These are phyloP conservation scores for Hymenoscyphus scutula DNA, from an alignment of 2,329 filamentous ascomycete species.

Conservation along the genomic window DNA sequence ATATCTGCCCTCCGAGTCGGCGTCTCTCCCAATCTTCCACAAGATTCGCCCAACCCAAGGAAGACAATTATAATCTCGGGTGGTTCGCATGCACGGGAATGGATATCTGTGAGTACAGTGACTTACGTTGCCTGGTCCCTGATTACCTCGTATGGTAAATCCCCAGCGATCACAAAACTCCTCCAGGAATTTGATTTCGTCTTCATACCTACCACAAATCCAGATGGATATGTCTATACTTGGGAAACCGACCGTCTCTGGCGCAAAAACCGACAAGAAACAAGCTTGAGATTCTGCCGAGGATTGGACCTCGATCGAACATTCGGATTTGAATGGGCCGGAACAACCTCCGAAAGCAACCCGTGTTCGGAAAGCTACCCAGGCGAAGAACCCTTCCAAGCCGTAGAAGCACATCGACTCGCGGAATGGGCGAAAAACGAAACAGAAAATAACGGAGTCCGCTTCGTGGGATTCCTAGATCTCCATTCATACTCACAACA, in stretches of 20 bases:
- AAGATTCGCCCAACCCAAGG: slow-evolving; percentile 48
- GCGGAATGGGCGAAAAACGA: slow-evolving; percentile 82
- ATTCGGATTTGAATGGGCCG: slow-evolving; percentile 84
- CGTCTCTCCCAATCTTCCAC: slow-evolving; percentile 48
- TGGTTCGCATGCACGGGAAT: slow-evolving; percentile 90
- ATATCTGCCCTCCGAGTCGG: slow-evolving; percentile 81
- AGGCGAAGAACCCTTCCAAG: slow-evolving; percentile 79
- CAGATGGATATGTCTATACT: slow-evolving; percentile 91
- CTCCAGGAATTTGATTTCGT: slow-evolving; percentile 84
- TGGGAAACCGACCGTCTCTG: slow-evolving; percentile 91
- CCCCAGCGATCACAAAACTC: slow-evolving; percentile 68
- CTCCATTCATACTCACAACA: slow-evolving; percentile 95
- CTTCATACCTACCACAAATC: slow-evolving; percentile 85
- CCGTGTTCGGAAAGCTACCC: slow-evolving; percentile 91
- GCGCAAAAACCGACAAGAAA: slow-evolving; percentile 90
- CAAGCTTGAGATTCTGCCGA: slow-evolving; percentile 75
- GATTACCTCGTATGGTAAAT: slow-evolving; percentile 77
- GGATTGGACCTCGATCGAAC: slow-evolving; percentile 87
- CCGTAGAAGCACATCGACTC: slow-evolving; percentile 71
- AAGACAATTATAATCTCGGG: slow-evolving; percentile 81
- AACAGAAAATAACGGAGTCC: slow-evolving; percentile 64
- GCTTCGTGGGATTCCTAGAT: slow-evolving; percentile 84
- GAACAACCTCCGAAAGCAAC: slow-evolving; percentile 62
- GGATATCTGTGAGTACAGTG: slow-evolving; percentile 90
- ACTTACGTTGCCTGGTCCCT: slow-evolving; percentile 88